Conservation (phyloP, 345 rosid genomes). For the Salix koriyanagi region DNA sequence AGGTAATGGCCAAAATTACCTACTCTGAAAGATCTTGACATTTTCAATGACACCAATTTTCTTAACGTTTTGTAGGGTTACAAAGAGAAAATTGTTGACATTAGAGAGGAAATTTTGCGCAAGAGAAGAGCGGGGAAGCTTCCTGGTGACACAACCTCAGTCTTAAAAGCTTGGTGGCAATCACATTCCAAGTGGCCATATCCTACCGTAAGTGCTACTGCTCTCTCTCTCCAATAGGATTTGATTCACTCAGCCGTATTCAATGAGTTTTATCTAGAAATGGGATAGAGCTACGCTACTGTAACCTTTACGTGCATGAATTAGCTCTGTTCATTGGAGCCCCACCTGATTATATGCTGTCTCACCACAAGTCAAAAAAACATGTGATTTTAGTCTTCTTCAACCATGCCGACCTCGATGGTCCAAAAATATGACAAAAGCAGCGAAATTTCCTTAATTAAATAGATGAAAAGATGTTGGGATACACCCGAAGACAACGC, state of each 20-base stretch:
- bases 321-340: neutral
- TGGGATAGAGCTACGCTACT: neutral
- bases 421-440: neutral
- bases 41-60: neutral
- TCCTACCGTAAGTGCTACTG: slow-evolving; percentile 68
- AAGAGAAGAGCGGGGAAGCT: slow-evolving; percentile 98
- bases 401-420: neutral
- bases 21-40: neutral
- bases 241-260: neutral
- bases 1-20: slow-evolving; percentile 39
- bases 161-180: slow-evolving; percentile 94
- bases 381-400: neutral
- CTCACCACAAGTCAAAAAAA: neutral
- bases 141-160: slow-evolving; percentile 95
- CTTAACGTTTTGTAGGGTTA: slow-evolving; percentile 55
- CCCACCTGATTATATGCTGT: slow-evolving; percentile 1
- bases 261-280: neutral
- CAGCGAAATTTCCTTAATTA: slow-evolving; percentile 9
- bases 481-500: neutral
- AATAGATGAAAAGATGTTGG: neutral
- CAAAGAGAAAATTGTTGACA: slow-evolving; percentile 90
- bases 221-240: neutral
- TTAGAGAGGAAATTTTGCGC: slow-evolving; percentile 92
- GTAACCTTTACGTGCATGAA: neutral
- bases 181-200: slow-evolving; percentile 97